phyloP scores from a whole-genome alignment of 164 flowering plant species.

The Cinnamomum micranthum region DNA sequence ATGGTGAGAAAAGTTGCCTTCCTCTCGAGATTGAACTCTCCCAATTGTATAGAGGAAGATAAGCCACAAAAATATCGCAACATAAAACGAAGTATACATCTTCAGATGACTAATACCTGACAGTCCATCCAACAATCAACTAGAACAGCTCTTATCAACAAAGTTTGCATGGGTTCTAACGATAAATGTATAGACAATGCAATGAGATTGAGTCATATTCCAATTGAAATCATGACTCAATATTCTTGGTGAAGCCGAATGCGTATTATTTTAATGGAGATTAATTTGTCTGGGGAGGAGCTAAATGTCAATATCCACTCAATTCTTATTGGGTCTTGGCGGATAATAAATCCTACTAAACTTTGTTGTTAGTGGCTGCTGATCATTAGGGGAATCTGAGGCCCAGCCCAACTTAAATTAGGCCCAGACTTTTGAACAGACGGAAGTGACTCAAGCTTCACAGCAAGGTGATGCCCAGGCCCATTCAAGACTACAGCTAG shows the following conservation, averaged over 20 bases:
- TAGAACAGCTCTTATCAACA: background rate
- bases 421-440: too few species aligned
- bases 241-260: background rate
- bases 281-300: too few species aligned
- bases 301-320: too few species aligned
- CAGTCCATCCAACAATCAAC: background rate
- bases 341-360: too few species aligned
- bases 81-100: background rate
- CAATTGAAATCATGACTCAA: background rate
- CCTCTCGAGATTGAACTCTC: background rate
- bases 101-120: background rate
- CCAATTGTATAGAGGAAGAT: slow-evolving; percentile 5
- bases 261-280: too few species aligned
- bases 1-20: background rate
- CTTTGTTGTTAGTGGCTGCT: background rate
- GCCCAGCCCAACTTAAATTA: too few species aligned
- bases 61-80: background rate
- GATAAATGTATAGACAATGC: background rate
- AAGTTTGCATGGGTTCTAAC: background rate
- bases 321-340: background rate
- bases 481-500: too few species aligned
- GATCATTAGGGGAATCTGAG: background rate
- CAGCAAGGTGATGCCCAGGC: too few species aligned
- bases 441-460: too few species aligned
- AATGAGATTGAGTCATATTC: background rate